These are phyloP conservation scores for Croton laevigatus DNA, from an alignment of 441 rosid species.

Conservation along the genomic window DNA sequence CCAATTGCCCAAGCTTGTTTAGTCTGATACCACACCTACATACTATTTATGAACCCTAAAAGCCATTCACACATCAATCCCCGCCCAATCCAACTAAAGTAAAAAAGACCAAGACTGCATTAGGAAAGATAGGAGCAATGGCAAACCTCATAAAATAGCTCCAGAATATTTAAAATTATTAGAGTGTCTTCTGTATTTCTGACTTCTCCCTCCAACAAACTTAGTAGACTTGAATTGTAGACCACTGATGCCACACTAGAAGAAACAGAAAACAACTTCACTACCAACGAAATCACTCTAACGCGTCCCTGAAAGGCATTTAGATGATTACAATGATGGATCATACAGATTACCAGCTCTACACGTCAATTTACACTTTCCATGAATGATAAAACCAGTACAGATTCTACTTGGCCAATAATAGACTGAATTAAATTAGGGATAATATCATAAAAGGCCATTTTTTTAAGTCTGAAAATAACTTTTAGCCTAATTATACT, in stretches of 20 bases:
- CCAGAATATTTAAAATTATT: slow-evolving; percentile 62
- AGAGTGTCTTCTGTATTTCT: slow-evolving; percentile 59
- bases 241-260: slow-evolving; percentile 58
- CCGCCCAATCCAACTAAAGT: neutral
- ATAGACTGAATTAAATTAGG: too few species aligned
- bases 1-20: neutral
- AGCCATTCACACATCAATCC: too few species aligned
- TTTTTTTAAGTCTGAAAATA: too few species aligned
- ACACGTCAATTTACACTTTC: neutral
- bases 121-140: neutral
- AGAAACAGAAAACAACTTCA: slow-evolving; percentile 85
- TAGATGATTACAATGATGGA: slow-evolving; percentile 13
- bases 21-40: neutral
- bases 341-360: neutral
- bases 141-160: slow-evolving; percentile 82
- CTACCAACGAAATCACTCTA: slow-evolving; percentile 70
- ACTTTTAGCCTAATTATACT: too few species aligned
- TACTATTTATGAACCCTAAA: neutral
- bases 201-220: slow-evolving; percentile 68
- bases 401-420: neutral
- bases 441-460: too few species aligned
- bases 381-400: neutral
- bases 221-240: slow-evolving; percentile 57
- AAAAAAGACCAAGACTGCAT: neutral
- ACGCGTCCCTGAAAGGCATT: slow-evolving; percentile 66